Evolutionary conservation across 306 rosid species (phyloP).

Genomic region (Quercus agrifolia): DNA sequence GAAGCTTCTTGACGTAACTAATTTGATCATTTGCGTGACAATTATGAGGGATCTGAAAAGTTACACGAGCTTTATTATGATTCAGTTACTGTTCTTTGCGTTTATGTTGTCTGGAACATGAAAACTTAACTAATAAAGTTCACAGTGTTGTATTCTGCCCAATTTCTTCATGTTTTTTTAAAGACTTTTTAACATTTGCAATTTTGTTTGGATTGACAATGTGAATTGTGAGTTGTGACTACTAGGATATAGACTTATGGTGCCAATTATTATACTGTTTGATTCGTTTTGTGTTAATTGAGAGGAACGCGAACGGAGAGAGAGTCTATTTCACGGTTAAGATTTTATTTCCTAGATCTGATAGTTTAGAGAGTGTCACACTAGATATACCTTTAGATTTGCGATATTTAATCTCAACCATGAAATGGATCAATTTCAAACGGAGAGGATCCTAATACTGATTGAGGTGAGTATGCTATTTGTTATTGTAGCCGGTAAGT

Average conservation of each 20-base stretch:
- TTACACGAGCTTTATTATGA: background rate
- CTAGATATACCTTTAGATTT: too few relatives aligned
- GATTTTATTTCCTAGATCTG: too few relatives aligned
- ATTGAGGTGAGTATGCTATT: slow-evolving; percentile 8
- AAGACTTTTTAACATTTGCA: too few relatives aligned
- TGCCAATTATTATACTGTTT: background rate
- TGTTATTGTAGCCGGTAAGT: slow-evolving; percentile 64
- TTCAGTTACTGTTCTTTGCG: background rate
- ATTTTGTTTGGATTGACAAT: background rate
- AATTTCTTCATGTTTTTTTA: background rate
- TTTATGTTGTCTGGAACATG: background rate
- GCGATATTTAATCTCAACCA: too few relatives aligned
- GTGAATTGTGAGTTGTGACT: background rate
- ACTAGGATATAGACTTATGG: background rate
- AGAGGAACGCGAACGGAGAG: too few relatives aligned
- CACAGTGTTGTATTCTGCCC: background rate
- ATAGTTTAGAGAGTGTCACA: too few relatives aligned
- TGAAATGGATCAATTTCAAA: too few relatives aligned
- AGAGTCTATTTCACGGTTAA: too few relatives aligned
- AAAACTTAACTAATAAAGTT: background rate
- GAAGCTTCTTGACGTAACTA: too few relatives aligned
- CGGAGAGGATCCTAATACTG: too few relatives aligned
- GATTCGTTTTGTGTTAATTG: background rate
- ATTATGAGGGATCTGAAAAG: background rate
- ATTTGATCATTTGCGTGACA: background rate